Percentiles rank a stretch among this genome's conserved stretches.
phyloP scores from a whole-genome alignment of 1,284 basidiomycete genomes.

The Apiotrichum porosum region DNA sequence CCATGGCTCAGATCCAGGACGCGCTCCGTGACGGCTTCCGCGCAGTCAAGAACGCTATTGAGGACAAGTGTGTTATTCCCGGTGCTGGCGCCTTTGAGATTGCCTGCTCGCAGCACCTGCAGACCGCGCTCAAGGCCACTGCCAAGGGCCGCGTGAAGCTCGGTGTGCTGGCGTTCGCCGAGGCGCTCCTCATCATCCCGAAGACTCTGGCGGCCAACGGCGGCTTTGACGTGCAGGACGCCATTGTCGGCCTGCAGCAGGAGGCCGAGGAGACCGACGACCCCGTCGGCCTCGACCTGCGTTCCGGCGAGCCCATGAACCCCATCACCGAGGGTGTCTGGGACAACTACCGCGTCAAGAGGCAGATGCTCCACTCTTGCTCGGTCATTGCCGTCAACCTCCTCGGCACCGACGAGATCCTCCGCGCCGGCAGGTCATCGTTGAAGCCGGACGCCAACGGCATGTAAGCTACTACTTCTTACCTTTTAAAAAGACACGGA shows the following conservation, averaged over 20 bases:
- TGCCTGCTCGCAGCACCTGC: slow-evolving; percentile 79
- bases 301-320: slow-evolving; percentile 94
- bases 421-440: slow-evolving; percentile 88
- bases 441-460: slow-evolving; percentile 11
- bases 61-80: slow-evolving; percentile 82
- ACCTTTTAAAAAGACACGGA: too few species aligned
- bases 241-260: slow-evolving; percentile 84
- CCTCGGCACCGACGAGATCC: slow-evolving; percentile 89
- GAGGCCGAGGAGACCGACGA: slow-evolving; percentile 85
- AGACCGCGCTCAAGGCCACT: slow-evolving; percentile 66
- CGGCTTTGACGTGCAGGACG: slow-evolving; percentile 96
- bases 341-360: slow-evolving; percentile 99
- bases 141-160: slow-evolving; percentile 97
- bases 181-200: slow-evolving; percentile 89
- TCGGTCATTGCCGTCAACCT: slow-evolving; percentile 97
- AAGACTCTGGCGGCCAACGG: slow-evolving; percentile 96
- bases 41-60: slow-evolving; percentile 93
- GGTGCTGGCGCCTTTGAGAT: slow-evolving; percentile 98
- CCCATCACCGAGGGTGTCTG: slow-evolving; percentile 92
- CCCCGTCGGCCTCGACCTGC: slow-evolving; percentile 86
- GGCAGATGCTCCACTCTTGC: slow-evolving; percentile 96
- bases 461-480: neutral
- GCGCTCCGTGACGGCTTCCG: slow-evolving; percentile 93
- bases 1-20: slow-evolving; percentile 94
- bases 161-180: slow-evolving; percentile 95